Evolutionary conservation across 2,329 filamentous ascomycete species (phyloP), one percentile per base, ranked within the genome.

Genomic region (Fusarium kyushuense): DNA sequence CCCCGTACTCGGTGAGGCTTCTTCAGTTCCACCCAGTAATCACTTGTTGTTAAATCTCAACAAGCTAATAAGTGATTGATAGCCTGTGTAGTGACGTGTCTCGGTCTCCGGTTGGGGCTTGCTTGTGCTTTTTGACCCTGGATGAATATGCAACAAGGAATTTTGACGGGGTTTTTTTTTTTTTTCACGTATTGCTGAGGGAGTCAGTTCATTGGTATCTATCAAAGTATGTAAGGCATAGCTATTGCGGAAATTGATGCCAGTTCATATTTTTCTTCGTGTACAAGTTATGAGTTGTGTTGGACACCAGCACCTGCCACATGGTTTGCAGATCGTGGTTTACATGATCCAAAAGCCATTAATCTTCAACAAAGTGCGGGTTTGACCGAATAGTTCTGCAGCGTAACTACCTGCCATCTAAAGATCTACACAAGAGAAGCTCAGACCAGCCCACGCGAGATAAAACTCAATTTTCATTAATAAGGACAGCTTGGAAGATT

Each of bases 391-490:
- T 25, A 40, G 23, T 48, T 64, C 43, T 49, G 40, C 35, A 60
- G 30, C 48, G 40, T 47, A 59, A 43, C 57, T 63, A 60, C 51
- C 62, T 64, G 54, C 63, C 57, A 59, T 56, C 51, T 27, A 46
- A 29, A 33, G 66, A 67, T 69, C 51, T 54, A 30, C 66, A 52
- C 45, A 67, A 69, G n/a, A 62, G 43, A 60, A 29, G 30, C 29
- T n/a, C 10, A 19, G 51, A 42, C 58, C 63, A 69, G 45, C 29
- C 58, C 58, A 33, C 40, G 65, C 47, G 25, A 51, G 66, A 67
- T 58, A 70, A 67, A 69, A 65, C 55, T 45, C 36, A 57, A 40
- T 30, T 29, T 47, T 27, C 40, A 48, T 52, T 42, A 16, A 21
- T 38, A 16, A 17, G n/a, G n/a, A 42, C 27, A 43, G 27, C 51